Conservation (phyloP, 2,329 filamentous ascomycete genomes). For the Pseudogymnoascus sp. region DNA sequence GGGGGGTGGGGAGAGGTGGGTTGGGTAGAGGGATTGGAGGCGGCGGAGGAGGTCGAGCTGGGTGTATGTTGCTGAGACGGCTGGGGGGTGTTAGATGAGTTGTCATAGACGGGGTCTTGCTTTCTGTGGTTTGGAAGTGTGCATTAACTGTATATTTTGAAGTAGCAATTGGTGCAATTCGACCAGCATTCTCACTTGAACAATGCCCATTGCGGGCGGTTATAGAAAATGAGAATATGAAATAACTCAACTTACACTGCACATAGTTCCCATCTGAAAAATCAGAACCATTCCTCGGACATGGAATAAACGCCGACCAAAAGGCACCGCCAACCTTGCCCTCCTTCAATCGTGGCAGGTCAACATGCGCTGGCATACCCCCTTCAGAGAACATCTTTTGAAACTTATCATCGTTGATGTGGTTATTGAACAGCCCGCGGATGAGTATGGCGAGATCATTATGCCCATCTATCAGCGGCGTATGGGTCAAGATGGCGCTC, state of each 20-base stretch:
- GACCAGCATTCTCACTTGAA: not conserved
- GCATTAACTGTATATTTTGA: too few species aligned
- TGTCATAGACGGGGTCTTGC: not conserved
- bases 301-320: constrained; percentile 80
- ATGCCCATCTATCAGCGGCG: constrained; percentile 69
- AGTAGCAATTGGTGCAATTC: too few species aligned
- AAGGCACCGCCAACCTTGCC: constrained; percentile 80
- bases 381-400: constrained; percentile 67
- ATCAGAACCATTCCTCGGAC: constrained; percentile 64
- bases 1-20: constrained; percentile 58
- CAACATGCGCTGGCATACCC: constrained; percentile 62
- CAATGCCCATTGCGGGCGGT: not conserved
- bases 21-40: constrained; percentile 56
- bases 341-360: constrained; percentile 64
- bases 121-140: too few species aligned
- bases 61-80: constrained; percentile 60
- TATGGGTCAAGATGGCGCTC: constrained; percentile 36
- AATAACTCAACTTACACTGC: constrained; percentile 42
- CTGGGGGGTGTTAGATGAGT: constrained; percentile 28
- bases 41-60: constrained; percentile 69
- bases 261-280: constrained; percentile 68
- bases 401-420: constrained; percentile 70
- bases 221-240: not conserved
- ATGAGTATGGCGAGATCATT: constrained; percentile 78
- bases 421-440: constrained; percentile 60